Evolutionary conservation across 768 basidiomycete species (phyloP), one percentile per base, ranked within the genome.

Genomic region (Mycena belliarum): DNA sequence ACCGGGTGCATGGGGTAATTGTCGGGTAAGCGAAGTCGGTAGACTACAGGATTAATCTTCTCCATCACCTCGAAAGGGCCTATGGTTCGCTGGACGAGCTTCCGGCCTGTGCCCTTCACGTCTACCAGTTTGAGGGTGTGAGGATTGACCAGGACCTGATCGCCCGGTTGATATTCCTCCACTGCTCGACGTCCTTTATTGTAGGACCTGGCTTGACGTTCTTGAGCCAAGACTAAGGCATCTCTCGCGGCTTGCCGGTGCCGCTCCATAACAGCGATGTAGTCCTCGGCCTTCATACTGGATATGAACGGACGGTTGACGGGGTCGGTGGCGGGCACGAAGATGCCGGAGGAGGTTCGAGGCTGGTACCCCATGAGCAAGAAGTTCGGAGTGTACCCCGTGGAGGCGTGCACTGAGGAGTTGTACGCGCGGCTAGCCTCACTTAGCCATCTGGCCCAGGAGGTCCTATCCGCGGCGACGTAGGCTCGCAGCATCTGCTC

Each of bases 391-490:
- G 65, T 45, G n/a, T 63, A 40, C 1, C 53, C 53, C 18, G 67
- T 69, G 15, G 70, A 63, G 1, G 58, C 26, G 25, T 65, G 60
- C 1, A 63, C 35, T 1, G 63, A 44, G 28, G 61, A 63, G 46
- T 72, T 73, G 58, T 70, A 70, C 0, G 72, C 65, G 41, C 64
- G 67, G n/a, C 63, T 63, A 6, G 70, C 50, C 16, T 43, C 50
- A 23, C 60, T 44, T 0, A 73, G 35, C 47, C 61, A 65, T 1
- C 50, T 14, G 1, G 68, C 50, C 72, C 71, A 73, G 32, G 60
- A 33, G 26, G 63, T 35, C n/a, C 68, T 62, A 20, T 67, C 50
- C n/a, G n/a, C 11, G n/a, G n/a, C n/a, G n/a, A n/a, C n/a, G n/a
- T n/a, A n/a, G n/a, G n/a, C n/a, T n/a, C n/a, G n/a, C n/a, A n/a